Conservation (phyloP, 2,329 filamentous ascomycete genomes). For the Diaporthe amygdali region DNA sequence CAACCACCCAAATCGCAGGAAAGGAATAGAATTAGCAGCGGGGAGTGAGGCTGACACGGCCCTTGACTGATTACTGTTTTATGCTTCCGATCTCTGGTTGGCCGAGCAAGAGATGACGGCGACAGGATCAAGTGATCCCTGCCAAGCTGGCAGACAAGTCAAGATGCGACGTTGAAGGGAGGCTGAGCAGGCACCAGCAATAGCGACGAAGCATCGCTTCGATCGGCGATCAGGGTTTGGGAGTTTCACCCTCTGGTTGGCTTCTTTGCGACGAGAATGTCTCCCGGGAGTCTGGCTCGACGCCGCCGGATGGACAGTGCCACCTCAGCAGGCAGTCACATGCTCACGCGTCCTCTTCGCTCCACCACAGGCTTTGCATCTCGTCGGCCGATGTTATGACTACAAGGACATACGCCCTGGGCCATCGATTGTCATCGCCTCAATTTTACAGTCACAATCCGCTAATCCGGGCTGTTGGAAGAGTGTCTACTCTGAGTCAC, state of each 20-base stretch:
- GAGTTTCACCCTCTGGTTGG: neutral
- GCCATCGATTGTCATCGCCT: neutral
- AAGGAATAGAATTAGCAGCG: neutral
- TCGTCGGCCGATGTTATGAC: neutral
- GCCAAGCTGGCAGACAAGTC: neutral
- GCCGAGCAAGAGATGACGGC: no score
- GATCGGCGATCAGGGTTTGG: neutral
- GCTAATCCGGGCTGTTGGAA: neutral
- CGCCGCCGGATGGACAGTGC: neutral
- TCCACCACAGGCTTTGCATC: neutral
- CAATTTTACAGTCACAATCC: no score
- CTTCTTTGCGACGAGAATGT: neutral
- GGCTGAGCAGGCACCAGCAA: conserved; percentile 6
- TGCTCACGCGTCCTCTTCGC: neutral
- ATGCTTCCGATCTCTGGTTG: neutral
- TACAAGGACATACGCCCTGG: neutral
- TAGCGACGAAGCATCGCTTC: neutral
- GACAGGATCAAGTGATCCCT: neutral
- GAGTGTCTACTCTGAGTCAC: neutral
- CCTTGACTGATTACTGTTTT: no score
- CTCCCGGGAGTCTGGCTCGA: neutral
- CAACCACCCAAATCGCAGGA: neutral
- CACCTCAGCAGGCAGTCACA: conserved; percentile 6
- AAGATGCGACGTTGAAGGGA: neutral
- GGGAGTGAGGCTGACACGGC: neutral